Percentiles rank a stretch among this genome's conserved stretches.
Evolutionary conservation across 257 asterid species (phyloP).

Genomic region (Fraxinus anomala): DNA sequence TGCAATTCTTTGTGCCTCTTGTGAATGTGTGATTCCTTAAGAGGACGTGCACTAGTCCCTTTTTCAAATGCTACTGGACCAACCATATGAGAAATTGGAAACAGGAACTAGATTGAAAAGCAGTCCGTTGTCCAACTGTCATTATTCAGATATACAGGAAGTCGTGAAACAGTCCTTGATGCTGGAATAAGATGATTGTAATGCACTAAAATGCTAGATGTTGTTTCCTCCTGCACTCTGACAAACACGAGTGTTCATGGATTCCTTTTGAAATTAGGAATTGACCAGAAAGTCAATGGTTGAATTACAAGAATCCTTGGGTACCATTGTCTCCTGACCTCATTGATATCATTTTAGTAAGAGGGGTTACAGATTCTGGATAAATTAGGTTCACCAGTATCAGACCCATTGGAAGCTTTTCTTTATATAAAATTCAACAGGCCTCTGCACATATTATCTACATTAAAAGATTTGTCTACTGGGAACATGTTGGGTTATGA

Average conservation of each 20-base stretch:
- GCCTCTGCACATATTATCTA: neutral
- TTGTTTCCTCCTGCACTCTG: neutral
- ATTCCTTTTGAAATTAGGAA: neutral
- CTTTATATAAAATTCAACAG: neutral
- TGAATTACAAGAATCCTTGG: too few relatives aligned
- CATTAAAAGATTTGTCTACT: neutral
- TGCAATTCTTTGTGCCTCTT: slow-evolving; percentile 26
- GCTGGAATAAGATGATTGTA: neutral
- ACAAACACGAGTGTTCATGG: too few relatives aligned
- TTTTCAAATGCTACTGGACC: slow-evolving; percentile 19
- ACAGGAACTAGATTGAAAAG: neutral
- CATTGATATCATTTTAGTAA: neutral
- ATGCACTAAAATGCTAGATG: neutral
- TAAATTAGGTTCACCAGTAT: neutral
- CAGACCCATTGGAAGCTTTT: neutral
- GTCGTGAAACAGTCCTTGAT: neutral
- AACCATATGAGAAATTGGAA: neutral
- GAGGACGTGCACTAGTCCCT: neutral
- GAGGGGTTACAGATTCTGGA: neutral
- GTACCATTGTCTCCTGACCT: neutral
- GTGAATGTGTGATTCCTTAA: slow-evolving; percentile 17
- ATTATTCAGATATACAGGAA: neutral
- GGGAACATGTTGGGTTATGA: neutral
- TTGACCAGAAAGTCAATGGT: neutral
- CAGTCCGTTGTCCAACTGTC: neutral